These are phyloP conservation scores for Trichoderma sp. DNA, from an alignment of 2,329 filamentous ascomycete species.

Conservation along the genomic window DNA sequence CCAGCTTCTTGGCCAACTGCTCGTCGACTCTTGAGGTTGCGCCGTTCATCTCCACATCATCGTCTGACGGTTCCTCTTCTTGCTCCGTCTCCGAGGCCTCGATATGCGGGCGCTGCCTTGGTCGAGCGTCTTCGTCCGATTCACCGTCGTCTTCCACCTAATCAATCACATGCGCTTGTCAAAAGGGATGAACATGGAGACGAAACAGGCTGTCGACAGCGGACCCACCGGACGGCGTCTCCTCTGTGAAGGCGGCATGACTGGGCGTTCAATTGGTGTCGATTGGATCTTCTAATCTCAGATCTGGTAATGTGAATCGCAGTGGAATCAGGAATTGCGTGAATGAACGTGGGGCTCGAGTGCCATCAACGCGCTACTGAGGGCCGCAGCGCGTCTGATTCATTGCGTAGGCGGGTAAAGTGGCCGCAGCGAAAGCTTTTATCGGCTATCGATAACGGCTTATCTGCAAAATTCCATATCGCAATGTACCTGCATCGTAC, in stretches of 20 bases:
- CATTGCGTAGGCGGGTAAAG: not conserved
- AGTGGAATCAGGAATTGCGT: not conserved
- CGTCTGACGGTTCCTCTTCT: slow-evolving; percentile 45
- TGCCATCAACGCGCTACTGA: not conserved
- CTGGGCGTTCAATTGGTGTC: not conserved
- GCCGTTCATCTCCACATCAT: slow-evolving; percentile 33
- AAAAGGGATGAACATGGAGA: not conserved
- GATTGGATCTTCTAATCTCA: not conserved
- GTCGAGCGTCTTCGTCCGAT: slow-evolving; percentile 40
- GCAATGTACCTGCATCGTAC: not conserved
- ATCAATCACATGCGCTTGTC: not conserved
- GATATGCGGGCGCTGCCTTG: slow-evolving; percentile 40
- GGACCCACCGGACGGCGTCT: slow-evolving; percentile 41
- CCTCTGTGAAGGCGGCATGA: slow-evolving; percentile 42
- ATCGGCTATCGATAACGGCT: slow-evolving; percentile 35
- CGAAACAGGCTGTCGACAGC: not conserved
- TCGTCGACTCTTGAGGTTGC: slow-evolving; percentile 48
- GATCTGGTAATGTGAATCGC: not conserved
- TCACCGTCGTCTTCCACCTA: slow-evolving; percentile 40
- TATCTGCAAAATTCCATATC: slow-evolving; percentile 22
- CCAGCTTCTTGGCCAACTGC: slow-evolving; percentile 66
- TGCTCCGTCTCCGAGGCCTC: slow-evolving; percentile 42
- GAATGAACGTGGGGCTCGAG: slow-evolving; percentile 8
- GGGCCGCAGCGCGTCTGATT: not conserved
- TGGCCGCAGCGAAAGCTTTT: slow-evolving; percentile 26